Percentiles rank a stretch among this genome's conserved stretches.
Evolutionary conservation across 2,329 filamentous ascomycete species (phyloP).

Genomic region (Cryoendolithus antarcticus): DNA sequence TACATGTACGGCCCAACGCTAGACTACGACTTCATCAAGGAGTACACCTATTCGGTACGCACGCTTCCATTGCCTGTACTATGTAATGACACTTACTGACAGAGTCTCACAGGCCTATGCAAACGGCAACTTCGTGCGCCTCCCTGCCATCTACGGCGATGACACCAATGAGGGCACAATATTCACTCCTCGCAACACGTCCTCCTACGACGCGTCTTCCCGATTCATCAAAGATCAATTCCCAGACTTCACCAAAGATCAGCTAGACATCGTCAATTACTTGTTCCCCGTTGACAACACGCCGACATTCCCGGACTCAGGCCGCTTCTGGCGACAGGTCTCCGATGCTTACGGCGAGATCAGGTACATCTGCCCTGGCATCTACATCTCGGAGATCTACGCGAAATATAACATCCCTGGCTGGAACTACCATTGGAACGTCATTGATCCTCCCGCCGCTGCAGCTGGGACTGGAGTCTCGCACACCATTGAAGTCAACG

Average conservation of each 20-base stretch:
- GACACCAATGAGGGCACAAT: slow-evolving; percentile 53
- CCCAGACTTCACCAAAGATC: slow-evolving; percentile 38
- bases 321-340: slow-evolving; percentile 46
- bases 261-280: slow-evolving; percentile 40
- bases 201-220: slow-evolving; percentile 37
- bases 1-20: slow-evolving; percentile 41
- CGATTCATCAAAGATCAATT: slow-evolving; percentile 47
- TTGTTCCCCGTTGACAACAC: slow-evolving; percentile 42
- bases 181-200: slow-evolving; percentile 42
- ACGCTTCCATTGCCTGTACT: no score
- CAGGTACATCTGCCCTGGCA: slow-evolving; percentile 51
- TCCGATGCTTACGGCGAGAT: slow-evolving; percentile 51
- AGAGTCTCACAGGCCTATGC: slow-evolving; percentile 27
- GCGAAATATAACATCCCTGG: slow-evolving; percentile 29
- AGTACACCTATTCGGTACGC: slow-evolving; percentile 31
- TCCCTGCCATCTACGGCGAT: slow-evolving; percentile 43
- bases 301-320: slow-evolving; percentile 34
- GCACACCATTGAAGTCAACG: slow-evolving; percentile 54
- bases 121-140: slow-evolving; percentile 36
- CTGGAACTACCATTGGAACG: slow-evolving; percentile 61
- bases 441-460: slow-evolving; percentile 45
- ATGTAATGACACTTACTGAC: no score
- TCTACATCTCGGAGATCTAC: slow-evolving; percentile 39
- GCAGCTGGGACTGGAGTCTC: slow-evolving; percentile 48
- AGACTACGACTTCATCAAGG: slow-evolving; percentile 37